Evolutionary conservation across 176 grass and related monocot genomes (phyloP).

Genomic region (Lolium multiflorum): DNA sequence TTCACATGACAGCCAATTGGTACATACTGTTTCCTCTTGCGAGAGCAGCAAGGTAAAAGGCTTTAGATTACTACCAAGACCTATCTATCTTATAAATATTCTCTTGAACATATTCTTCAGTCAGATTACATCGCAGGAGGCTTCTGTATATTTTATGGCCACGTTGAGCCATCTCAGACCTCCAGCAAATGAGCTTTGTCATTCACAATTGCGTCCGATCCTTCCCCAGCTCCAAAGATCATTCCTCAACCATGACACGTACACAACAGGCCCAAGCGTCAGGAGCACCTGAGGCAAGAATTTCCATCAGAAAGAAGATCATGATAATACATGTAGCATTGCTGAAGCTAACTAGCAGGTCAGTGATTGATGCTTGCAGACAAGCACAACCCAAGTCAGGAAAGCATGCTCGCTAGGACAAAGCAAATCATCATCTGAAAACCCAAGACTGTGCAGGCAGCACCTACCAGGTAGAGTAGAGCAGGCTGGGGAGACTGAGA

Average conservation of each 20-base stretch:
- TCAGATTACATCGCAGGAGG: conserved; percentile 32
- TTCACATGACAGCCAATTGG: conserved; percentile 36
- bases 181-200: conserved; percentile 88
- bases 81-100: conserved; percentile 48
- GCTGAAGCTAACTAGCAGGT: background rate
- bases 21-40: conserved; percentile 38
- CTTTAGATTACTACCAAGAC: conserved; percentile 39
- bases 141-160: background rate
- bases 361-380: background rate
- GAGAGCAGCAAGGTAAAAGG: conserved; percentile 26
- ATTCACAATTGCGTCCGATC: conserved; percentile 55
- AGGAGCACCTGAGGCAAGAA: conserved; percentile 74
- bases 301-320: conserved; percentile 14
- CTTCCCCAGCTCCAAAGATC: conserved; percentile 91
- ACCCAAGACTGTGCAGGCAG: conserved; percentile 15
- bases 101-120: conserved; percentile 25
- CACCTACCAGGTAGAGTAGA: conserved; percentile 91
- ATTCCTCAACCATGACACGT: conserved; percentile 86
- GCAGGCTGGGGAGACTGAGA: conserved; percentile 95
- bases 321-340: background rate
- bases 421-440: conserved; percentile 11
- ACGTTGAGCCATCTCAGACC: conserved; percentile 47
- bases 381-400: background rate
- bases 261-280: conserved; percentile 85
- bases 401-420: conserved; percentile 12